phyloP scores from a whole-genome alignment of 345 rosid genomes.

The Schrenkiella parvula region DNA sequence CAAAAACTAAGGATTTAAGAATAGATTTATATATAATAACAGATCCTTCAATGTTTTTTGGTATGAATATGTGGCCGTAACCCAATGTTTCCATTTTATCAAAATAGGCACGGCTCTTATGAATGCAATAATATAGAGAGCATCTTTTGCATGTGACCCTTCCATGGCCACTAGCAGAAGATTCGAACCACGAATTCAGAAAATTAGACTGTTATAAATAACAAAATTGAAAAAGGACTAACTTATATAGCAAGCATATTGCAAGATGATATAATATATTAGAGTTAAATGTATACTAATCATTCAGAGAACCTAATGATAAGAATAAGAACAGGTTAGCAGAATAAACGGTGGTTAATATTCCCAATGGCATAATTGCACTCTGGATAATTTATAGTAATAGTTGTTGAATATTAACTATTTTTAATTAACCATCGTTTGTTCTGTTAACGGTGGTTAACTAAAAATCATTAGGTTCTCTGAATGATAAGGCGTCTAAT shows the following conservation, averaged over 20 bases:
- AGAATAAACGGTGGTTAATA: constrained; percentile 5
- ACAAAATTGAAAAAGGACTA: not conserved
- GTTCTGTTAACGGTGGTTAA: no score
- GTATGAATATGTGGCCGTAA: no score
- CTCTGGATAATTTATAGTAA: not conserved
- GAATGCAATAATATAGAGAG: not conserved
- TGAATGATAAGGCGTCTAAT: constrained; percentile 1
- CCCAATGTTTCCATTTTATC: no score
- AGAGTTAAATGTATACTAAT: not conserved
- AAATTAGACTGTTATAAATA: not conserved
- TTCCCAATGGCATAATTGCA: not conserved
- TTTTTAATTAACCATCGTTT: no score
- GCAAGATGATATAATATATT: not conserved
- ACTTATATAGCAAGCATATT: not conserved
- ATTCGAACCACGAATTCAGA: not conserved
- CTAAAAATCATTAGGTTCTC: no score
- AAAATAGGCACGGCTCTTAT: no score
- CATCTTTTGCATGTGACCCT: constrained; percentile 14
- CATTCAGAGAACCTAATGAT: not conserved
- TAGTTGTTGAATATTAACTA: not conserved
- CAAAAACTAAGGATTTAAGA: no score
- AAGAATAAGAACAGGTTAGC: constrained; percentile 5
- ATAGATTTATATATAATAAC: no score
- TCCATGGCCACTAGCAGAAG: not conserved
- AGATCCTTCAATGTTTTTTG: no score